Evolutionary conservation across 2,329 filamentous ascomycete genomes (phyloP).

Genomic region (Sphaerulina vaccinii): DNA sequence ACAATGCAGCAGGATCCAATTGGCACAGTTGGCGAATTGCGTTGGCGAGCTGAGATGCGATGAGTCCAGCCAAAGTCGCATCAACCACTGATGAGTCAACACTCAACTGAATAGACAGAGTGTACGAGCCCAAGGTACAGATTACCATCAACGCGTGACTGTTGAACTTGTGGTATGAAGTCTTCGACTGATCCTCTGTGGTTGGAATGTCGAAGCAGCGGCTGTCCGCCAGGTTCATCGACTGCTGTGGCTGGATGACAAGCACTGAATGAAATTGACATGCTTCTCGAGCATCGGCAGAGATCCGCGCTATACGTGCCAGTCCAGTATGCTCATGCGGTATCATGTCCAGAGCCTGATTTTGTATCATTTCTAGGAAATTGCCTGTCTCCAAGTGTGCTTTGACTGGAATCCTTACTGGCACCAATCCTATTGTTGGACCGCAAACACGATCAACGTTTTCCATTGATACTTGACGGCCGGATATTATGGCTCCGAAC

Average conservation of each 20-base stretch:
- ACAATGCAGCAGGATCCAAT: not conserved
- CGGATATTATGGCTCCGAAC: conserved; percentile 19
- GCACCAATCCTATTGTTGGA: conserved; percentile 20
- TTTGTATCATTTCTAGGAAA: conserved; percentile 9
- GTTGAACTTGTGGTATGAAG: conserved; percentile 12
- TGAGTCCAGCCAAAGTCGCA: not conserved
- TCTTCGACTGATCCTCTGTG: not conserved
- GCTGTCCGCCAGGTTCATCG: conserved; percentile 7
- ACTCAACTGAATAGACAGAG: conserved; percentile 5
- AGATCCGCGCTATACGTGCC: conserved; percentile 1
- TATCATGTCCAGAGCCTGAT: conserved; percentile 16
- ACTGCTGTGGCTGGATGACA: conserved; percentile 47
- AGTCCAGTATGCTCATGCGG: conserved; percentile 17
- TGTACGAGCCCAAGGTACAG: not conserved
- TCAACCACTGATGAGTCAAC: conserved; percentile 10
- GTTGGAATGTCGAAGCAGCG: not conserved
- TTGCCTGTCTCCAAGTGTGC: not conserved
- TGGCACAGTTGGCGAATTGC: conserved; percentile 14
- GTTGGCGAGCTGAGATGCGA: conserved; percentile 10
- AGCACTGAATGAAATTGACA: conserved; percentile 59
- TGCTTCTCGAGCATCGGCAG: conserved; percentile 34
- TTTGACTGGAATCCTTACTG: conserved; percentile 8
- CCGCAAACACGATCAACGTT: conserved; percentile 16
- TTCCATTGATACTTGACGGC: conserved; percentile 28
- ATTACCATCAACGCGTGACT: conserved; percentile 17